Percentiles rank a stretch among this genome's conserved stretches.
Conservation (phyloP, 2,329 filamentous ascomycete species). For the Plenodomus tracheiphilus region DNA sequence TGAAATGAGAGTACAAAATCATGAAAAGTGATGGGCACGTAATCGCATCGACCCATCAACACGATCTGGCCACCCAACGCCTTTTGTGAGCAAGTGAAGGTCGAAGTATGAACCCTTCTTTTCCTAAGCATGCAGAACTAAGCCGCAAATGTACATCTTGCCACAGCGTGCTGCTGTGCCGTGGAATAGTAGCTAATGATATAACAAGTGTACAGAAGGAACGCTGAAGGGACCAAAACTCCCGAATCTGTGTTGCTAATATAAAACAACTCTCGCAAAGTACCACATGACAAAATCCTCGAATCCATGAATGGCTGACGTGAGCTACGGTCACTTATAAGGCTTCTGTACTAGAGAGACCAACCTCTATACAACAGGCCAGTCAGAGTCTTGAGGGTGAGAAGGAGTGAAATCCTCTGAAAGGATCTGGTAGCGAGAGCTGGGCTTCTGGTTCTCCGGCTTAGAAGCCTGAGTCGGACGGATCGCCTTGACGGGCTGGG, state of each 20-base stretch:
- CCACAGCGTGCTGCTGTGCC: neutral
- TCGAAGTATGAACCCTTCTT: neutral
- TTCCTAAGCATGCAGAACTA: neutral
- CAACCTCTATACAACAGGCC: constrained; percentile 37
- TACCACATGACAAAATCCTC: neutral
- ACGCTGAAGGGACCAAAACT: neutral
- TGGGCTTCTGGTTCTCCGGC: constrained; percentile 32
- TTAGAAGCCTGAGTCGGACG: constrained; percentile 26
- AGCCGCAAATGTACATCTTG: neutral
- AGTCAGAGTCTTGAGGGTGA: constrained; percentile 45
- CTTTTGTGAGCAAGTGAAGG: neutral
- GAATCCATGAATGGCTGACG: neutral
- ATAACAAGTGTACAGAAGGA: neutral
- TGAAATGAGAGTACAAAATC: neutral
- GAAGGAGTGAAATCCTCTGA: constrained; percentile 28
- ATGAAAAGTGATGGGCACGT: neutral
- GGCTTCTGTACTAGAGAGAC: neutral
- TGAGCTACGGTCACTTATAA: neutral
- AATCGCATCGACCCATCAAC: neutral
- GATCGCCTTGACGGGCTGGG: constrained; percentile 26
- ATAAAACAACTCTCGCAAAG: neutral
- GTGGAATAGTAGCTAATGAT: neutral
- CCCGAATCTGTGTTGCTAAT: neutral
- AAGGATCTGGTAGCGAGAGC: constrained; percentile 36
- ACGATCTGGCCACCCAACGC: neutral